Evolutionary conservation across 225 moss, liverwort and hornwort species (phyloP).

Genomic region (Pseudisothecium myosuroides): DNA sequence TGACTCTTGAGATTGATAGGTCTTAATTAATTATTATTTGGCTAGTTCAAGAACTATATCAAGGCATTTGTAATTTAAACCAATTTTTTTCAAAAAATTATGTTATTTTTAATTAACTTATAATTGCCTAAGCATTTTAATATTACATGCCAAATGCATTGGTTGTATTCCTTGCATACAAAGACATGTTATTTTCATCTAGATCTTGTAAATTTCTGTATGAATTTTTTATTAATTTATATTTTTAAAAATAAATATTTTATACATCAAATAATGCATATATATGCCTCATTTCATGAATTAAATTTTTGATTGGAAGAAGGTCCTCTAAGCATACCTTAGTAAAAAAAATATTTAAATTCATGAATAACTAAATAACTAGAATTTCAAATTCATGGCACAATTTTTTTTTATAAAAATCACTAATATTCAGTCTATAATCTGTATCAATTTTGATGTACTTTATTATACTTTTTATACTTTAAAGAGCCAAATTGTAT

Average conservation of each 20-base stretch:
- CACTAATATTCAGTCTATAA: not conserved
- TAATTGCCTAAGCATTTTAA: not conserved
- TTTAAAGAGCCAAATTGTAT: not conserved
- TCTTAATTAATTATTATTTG: not conserved
- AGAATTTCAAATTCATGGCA: not conserved
- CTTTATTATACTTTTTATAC: not conserved
- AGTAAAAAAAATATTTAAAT: not conserved
- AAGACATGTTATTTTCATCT: not conserved
- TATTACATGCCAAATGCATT: not conserved
- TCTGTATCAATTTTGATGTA: not conserved
- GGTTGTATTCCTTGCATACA: accelerated
- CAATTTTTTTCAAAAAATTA: not conserved
- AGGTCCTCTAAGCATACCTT: not conserved
- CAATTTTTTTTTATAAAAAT: not conserved
- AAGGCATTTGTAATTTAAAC: not conserved
- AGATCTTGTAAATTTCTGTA: not conserved
- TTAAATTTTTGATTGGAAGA: not conserved
- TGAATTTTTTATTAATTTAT: not conserved
- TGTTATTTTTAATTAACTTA: not conserved
- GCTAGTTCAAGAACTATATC: not conserved
- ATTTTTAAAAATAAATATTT: not conserved
- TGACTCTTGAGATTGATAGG: not conserved
- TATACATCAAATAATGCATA: not conserved
- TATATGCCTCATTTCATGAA: not conserved
- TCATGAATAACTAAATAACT: no score